phyloP scores from a whole-genome alignment of 225 moss, liverwort and hornwort genomes.

The Neckera pumila region DNA sequence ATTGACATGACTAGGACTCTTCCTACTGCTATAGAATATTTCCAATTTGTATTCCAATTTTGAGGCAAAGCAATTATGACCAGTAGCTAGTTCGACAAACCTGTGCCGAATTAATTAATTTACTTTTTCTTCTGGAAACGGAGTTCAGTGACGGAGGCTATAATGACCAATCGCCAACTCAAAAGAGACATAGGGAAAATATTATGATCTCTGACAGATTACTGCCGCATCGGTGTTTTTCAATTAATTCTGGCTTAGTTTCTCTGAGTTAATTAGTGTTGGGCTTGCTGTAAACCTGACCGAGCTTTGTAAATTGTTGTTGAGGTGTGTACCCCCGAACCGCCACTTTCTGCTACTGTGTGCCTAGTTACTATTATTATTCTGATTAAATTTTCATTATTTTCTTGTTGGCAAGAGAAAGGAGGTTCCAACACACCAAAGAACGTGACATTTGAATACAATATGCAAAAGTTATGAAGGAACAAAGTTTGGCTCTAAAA shows the following conservation, averaged over 20 bases:
- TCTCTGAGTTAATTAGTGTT: not conserved
- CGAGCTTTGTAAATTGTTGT: not conserved
- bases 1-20: not conserved
- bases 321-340: too few relatives aligned
- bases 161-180: not conserved
- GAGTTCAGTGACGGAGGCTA: not conserved
- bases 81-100: too few relatives aligned
- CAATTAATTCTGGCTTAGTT: not conserved
- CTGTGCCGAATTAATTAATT: not conserved
- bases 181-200: not conserved
- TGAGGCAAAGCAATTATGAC: not conserved
- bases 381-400: too few relatives aligned
- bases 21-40: not conserved
- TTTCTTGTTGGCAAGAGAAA: too few relatives aligned
- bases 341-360: too few relatives aligned
- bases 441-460: too few relatives aligned
- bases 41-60: not conserved
- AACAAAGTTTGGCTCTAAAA: too few relatives aligned
- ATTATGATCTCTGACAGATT: not conserved
- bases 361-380: too few relatives aligned
- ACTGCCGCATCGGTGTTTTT: not conserved
- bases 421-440: too few relatives aligned
- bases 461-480: too few relatives aligned
- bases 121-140: not conserved
- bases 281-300: not conserved